These are phyloP conservation scores for Lactarius quietus DNA, from an alignment of 768 basidiomycete genomes.

Conservation along the genomic window DNA sequence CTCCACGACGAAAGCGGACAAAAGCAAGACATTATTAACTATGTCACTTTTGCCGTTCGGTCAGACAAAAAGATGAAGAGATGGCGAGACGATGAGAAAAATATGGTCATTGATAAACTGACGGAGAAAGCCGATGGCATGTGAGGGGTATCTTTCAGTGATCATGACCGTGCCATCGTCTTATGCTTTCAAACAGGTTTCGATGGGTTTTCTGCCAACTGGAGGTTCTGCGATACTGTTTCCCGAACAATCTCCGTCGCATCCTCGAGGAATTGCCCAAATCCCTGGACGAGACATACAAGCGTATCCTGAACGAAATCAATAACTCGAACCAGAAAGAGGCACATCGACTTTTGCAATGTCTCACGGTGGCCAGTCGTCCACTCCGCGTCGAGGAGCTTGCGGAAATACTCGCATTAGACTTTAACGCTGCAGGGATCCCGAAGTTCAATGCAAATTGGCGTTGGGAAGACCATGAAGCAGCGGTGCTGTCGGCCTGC, in stretches of 20 bases:
- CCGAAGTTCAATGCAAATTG: neutral
- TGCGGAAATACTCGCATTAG: neutral
- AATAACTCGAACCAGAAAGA: neutral
- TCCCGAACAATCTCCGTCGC: neutral
- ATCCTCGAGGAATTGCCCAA: neutral
- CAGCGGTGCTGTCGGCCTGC: neutral
- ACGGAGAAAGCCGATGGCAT: neutral
- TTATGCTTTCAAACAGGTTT: neutral
- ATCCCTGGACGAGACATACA: neutral
- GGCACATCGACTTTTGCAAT: neutral
- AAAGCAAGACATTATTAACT: too few relatives aligned
- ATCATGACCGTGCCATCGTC: neutral
- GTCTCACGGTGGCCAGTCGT: neutral
- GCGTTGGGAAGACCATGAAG: neutral
- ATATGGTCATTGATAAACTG: neutral
- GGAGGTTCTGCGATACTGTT: neutral
- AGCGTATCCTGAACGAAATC: neutral
- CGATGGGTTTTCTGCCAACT: neutral
- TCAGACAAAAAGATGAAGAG: neutral
- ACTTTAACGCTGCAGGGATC: neutral
- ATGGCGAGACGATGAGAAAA: neutral
- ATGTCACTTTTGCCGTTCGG: too few relatives aligned
- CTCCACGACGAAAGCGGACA: too few relatives aligned
- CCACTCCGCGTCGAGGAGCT: neutral
- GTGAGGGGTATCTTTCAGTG: neutral